Percentiles rank a stretch among this genome's conserved stretches.
These are phyloP conservation scores for Kwoniella botswanensis DNA, from an alignment of 768 basidiomycete species.

Conservation along the genomic window DNA sequence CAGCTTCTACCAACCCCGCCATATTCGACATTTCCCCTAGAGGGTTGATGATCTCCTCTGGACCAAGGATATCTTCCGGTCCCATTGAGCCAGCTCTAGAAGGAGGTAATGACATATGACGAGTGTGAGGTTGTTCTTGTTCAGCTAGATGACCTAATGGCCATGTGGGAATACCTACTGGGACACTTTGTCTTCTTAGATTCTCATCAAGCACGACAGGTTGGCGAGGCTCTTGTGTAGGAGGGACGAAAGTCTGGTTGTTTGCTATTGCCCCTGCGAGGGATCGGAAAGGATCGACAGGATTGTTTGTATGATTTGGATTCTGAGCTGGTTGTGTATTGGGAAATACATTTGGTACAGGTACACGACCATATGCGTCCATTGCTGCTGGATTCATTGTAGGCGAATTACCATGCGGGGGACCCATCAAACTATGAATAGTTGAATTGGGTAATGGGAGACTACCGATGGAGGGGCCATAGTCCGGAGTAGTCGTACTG, in stretches of 20 bases:
- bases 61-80: conserved; percentile 69
- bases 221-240: conserved; percentile 6
- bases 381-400: conserved; percentile 6
- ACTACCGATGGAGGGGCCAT: conserved; percentile 7
- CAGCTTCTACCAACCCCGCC: conserved; percentile 57
- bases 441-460: neutral
- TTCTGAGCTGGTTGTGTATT: neutral
- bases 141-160: conserved; percentile 6
- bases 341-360: conserved; percentile 10
- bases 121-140: conserved; percentile 18
- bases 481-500: conserved; percentile 25
- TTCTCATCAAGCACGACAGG: conserved; percentile 18
- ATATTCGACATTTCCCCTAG: conserved; percentile 54
- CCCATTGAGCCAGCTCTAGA: conserved; percentile 63
- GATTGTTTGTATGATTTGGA: neutral
- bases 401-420: conserved; percentile 4
- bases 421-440: conserved; percentile 9
- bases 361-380: conserved; percentile 9
- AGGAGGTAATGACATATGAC: conserved; percentile 48
- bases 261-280: neutral
- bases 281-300: neutral
- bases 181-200: conserved; percentile 16
- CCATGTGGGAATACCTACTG: conserved; percentile 2
- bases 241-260: neutral
- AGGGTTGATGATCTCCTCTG: conserved; percentile 60